Evolutionary conservation across 148 eudicot genomes (phyloP).

Genomic region (Vaccinium corymbosum): DNA sequence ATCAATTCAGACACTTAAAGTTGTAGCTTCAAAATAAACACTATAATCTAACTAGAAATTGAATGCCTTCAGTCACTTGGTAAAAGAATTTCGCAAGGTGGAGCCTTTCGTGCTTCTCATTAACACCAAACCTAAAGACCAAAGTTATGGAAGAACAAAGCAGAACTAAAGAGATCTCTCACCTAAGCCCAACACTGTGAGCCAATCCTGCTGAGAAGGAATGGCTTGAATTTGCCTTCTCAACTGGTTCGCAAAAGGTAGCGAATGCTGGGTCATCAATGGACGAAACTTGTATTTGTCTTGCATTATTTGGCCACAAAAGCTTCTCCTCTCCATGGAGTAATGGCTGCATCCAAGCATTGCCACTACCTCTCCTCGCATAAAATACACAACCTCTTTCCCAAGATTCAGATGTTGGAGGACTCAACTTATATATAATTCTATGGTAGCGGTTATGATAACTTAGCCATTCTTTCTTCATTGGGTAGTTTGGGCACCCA

Average conservation of each 20-base stretch:
- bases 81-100: background rate
- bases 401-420: slow-evolving; percentile 22
- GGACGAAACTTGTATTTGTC: slow-evolving; percentile 35
- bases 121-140: background rate
- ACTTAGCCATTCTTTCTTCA: slow-evolving; percentile 39
- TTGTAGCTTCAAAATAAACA: background rate
- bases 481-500: slow-evolving; percentile 51
- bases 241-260: slow-evolving; percentile 52
- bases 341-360: slow-evolving; percentile 51
- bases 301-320: slow-evolving; percentile 43
- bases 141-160: background rate
- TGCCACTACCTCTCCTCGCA: slow-evolving; percentile 30
- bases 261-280: slow-evolving; percentile 46
- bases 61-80: background rate
- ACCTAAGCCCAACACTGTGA: slow-evolving; percentile 50
- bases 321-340: slow-evolving; percentile 24
- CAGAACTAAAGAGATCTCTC: background rate
- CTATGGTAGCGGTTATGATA: slow-evolving; percentile 35
- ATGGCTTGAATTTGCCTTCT: slow-evolving; percentile 48
- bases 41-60: background rate
- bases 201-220: slow-evolving; percentile 48
- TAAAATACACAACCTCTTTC: slow-evolving; percentile 41
- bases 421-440: slow-evolving; percentile 26
- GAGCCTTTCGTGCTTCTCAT: background rate
- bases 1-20: background rate